Conservation (phyloP, 805 yeast species). For the Sporopachydermia quercuum region DNA sequence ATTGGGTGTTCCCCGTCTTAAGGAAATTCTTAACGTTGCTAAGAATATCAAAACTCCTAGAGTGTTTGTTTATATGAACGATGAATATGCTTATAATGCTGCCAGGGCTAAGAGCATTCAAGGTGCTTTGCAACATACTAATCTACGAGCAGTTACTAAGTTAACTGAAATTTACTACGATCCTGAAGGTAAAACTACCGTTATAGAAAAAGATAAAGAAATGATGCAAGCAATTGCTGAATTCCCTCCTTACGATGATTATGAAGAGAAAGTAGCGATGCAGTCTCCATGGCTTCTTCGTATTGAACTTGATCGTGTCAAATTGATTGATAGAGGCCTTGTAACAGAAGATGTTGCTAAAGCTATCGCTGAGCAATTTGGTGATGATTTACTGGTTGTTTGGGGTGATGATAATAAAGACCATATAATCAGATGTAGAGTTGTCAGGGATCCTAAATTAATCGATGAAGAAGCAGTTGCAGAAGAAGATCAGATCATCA, state of each 20-base stretch:
- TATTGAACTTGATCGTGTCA: conserved; percentile 94
- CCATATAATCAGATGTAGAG: conserved; percentile 94
- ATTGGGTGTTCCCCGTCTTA: conserved; percentile 93
- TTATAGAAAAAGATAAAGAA: conserved; percentile 90
- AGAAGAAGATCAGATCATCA: conserved; percentile 93
- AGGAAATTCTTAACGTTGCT: conserved; percentile 96
- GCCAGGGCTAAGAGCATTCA: conserved; percentile 91
- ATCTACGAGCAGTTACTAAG: conserved; percentile 88
- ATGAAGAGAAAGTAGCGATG: conserved; percentile 81
- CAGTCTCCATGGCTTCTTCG: conserved; percentile 98
- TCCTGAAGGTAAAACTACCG: conserved; percentile 96
- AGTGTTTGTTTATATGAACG: conserved; percentile 78
- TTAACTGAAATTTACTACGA: conserved; percentile 95
- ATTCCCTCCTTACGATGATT: conserved; percentile 73
- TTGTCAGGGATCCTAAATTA: conserved; percentile 88
- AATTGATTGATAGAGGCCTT: conserved; percentile 94
- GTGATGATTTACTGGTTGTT: conserved; percentile 88
- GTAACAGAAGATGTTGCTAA: conserved; percentile 98
- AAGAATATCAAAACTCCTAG: conserved; percentile 99
- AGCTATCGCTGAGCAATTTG: conserved; percentile 82
- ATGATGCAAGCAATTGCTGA: conserved; percentile 75
- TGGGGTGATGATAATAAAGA: conserved; percentile 99
- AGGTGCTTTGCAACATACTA: conserved; percentile 94
- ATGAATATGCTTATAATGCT: conserved; percentile 71
- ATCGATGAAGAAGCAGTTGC: conserved; percentile 88